These are phyloP conservation scores for Pterocarpus macrocarpus DNA, from an alignment of 306 rosid species.

Conservation along the genomic window DNA sequence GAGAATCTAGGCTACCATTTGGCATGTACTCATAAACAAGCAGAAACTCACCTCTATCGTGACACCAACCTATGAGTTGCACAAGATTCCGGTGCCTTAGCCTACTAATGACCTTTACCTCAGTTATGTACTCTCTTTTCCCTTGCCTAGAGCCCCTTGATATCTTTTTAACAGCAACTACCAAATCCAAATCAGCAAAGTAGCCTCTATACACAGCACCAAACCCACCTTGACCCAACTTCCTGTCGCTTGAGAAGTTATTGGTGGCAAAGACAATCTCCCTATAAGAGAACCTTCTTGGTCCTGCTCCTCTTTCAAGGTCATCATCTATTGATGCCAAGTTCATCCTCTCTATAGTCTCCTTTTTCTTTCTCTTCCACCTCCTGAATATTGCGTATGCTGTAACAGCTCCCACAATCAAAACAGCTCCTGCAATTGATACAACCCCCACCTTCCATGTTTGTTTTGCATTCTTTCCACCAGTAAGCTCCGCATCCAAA, in stretches of 20 bases:
- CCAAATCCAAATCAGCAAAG: neutral
- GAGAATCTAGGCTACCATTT: constrained; percentile 35
- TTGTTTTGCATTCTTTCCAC: neutral
- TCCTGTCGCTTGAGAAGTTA: constrained; percentile 46
- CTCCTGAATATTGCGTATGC: too few relatives aligned
- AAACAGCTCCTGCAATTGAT: neutral
- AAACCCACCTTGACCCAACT: constrained; percentile 64
- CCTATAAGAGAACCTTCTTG: constrained; percentile 47
- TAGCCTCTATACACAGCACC: constrained; percentile 53
- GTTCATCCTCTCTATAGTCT: neutral
- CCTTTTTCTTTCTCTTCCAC: too few relatives aligned
- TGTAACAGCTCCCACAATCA: too few relatives aligned
- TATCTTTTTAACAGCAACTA: neutral
- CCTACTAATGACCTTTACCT: neutral
- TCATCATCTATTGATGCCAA: neutral
- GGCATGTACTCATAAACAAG: constrained; percentile 55
- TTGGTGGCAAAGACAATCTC: constrained; percentile 50
- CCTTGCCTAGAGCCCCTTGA: neutral
- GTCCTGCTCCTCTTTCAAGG: constrained; percentile 52
- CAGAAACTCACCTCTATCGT: neutral
- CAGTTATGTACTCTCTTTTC: neutral
- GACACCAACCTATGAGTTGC: neutral
- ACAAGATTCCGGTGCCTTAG: neutral
- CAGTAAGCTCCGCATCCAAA: neutral
- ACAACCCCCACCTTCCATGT: neutral